Evolutionary conservation across 1,284 basidiomycete species (phyloP), one percentile per base, ranked within the genome.

Genomic region (Irpex lacteus): DNA sequence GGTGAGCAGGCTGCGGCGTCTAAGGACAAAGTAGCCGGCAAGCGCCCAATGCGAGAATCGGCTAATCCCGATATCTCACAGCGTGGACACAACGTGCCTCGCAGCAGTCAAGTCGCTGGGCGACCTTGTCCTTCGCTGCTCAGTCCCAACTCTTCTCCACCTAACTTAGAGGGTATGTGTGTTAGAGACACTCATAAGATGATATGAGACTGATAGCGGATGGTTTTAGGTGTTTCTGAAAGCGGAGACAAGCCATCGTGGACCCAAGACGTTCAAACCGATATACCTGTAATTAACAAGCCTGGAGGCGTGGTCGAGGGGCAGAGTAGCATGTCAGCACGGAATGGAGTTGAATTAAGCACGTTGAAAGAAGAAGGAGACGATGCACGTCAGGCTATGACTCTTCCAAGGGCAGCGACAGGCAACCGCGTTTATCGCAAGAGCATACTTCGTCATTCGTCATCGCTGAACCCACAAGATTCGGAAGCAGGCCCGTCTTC

Each of bases 401-500:
- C 67, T 6, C 54, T 68, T 18, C 67, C 67, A 11, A 66, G 61
- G 53, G 59, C 67, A n/a, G 19, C 65, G 36, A 37, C 13, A 56
- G 54, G 37, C 15, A n/a, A 50, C 32, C 69, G 69, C 63, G 65
- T 63, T 15, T 61, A 60, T 63, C 70, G 69, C 58, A 66, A 66
- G 60, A 70, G 69, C 53, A 66, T 67, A 55, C 60, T 69, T 18
- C 54, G 63, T 13, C 64, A 62, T 15, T 64, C 65, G 53, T 61
- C 66, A 60, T 68, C 71, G 34, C 62, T 64, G 63, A 56, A 56
- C 54, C 69, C 68, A 47, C 69, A 71, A 68, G 65, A 66, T 40
- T 65, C 67, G 64, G 69, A 73, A 63, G 67, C 70, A 62, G 70
- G 72, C 52, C 70, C 70, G 56, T 74, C 70, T 59, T 68, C 70